A percentile compares a stretch with the other conserved stretches of the same genome.
phyloP scores from a whole-genome alignment of 2,329 filamentous ascomycete genomes.

The Ambrosiella xylebori region DNA sequence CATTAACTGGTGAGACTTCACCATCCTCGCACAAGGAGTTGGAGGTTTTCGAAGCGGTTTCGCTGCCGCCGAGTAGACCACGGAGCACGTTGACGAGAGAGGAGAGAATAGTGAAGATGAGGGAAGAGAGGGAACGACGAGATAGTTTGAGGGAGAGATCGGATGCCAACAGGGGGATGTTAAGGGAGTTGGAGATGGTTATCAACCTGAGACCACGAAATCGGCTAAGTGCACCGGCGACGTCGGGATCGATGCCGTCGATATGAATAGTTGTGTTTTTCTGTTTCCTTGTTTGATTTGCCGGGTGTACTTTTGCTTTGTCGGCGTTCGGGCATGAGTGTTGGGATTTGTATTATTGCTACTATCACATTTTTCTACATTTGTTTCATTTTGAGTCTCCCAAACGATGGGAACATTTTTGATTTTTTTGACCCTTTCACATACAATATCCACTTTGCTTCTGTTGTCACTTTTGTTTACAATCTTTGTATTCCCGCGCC shows the following conservation, averaged over 20 bases:
- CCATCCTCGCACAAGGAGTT: conserved; percentile 34
- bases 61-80: conserved; percentile 50
- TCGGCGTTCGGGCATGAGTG: not conserved
- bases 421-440: conserved; percentile 2
- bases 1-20: conserved; percentile 54
- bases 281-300: not conserved
- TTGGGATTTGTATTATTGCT: not conserved
- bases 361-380: conserved; percentile 4
- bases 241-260: conserved; percentile 9
- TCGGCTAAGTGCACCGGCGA: conserved; percentile 20
- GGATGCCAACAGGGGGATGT: conserved; percentile 75
- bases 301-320: not conserved
- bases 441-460: not conserved
- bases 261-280: conserved; percentile 8
- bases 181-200: conserved; percentile 81
- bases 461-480: conserved; percentile 5
- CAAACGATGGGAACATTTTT: not conserved
- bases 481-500: conserved; percentile 13
- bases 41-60: conserved; percentile 77
- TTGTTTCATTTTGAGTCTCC: conserved; percentile 1
- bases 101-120: conserved; percentile 73
- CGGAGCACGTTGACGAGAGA: conserved; percentile 61
- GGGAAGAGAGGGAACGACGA: conserved; percentile 66
- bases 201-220: conserved; percentile 40
- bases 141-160: conserved; percentile 53